phyloP scores from a whole-genome alignment of 805 yeast species.

The Yarrowia yakushimensis region DNA sequence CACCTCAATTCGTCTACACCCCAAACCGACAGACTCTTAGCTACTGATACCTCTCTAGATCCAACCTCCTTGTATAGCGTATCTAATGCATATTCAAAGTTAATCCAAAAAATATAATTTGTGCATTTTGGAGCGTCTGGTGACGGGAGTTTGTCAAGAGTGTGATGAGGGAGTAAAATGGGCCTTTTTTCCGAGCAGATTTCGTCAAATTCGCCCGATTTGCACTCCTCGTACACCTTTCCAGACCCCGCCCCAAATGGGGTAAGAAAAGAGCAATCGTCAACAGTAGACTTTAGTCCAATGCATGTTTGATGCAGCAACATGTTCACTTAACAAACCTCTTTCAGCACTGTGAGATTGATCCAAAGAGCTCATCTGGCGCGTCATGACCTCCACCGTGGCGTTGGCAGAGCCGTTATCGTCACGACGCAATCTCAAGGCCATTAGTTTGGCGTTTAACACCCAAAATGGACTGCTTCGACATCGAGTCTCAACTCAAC shows the following conservation, averaged over 20 bases:
- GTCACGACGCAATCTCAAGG: constrained; percentile 6
- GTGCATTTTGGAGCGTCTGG: no score
- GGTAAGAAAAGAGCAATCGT: constrained; percentile 11
- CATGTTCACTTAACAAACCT: background rate
- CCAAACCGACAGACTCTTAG: no score
- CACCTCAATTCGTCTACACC: no score
- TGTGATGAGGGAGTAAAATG: no score
- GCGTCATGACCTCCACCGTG: background rate
- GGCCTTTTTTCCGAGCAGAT: no score
- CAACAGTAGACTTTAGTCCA: background rate
- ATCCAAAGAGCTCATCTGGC: background rate
- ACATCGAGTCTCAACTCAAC: background rate
- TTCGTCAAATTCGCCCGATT: no score
- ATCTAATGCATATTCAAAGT: no score
- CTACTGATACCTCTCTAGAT: no score
- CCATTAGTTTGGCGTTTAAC: constrained; percentile 9
- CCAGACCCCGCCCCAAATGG: background rate
- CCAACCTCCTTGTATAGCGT: no score
- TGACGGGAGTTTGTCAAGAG: no score
- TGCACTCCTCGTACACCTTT: background rate
- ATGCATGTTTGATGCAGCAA: background rate
- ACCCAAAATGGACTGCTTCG: background rate
- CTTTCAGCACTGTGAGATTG: background rate
- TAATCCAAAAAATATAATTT: no score
- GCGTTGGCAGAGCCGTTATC: background rate